A percentile compares a stretch with the other conserved stretches of the same genome.
Conservation (phyloP, 2,329 filamentous ascomycete genomes). For the Hymenoscyphus repandus region DNA sequence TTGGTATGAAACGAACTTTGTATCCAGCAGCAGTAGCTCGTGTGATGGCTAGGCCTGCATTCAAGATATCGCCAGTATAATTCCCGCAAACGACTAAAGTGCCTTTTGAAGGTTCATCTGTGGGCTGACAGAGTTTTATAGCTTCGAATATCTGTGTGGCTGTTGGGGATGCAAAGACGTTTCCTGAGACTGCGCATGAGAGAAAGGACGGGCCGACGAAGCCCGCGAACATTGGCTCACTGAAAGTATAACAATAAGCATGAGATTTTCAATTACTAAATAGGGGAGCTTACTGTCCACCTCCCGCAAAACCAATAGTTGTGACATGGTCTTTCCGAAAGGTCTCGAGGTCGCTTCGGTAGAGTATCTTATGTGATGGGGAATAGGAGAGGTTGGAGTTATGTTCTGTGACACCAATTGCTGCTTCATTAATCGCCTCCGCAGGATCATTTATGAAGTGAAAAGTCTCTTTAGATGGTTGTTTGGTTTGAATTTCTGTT, state of each 20-base stretch:
- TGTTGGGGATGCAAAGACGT: constrained; percentile 37
- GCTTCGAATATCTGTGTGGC: constrained; percentile 37
- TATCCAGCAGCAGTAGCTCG: constrained; percentile 28
- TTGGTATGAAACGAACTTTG: constrained; percentile 21
- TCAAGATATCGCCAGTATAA: constrained; percentile 39
- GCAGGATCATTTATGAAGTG: constrained; percentile 24
- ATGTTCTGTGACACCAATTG: constrained; percentile 21
- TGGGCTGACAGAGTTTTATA: constrained; percentile 20
- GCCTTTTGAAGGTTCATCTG: constrained; percentile 12
- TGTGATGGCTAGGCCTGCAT: constrained; percentile 37
- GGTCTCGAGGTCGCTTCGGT: constrained; percentile 21
- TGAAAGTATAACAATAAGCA: background rate
- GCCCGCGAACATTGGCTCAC: constrained; percentile 36
- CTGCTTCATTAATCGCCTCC: constrained; percentile 25
- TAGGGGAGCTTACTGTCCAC: constrained; percentile 22
- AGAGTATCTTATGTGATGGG: constrained; percentile 23
- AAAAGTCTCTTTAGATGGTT: constrained; percentile 20
- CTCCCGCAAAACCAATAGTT: constrained; percentile 26
- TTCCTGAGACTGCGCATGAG: constrained; percentile 35
- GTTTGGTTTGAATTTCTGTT: constrained; percentile 18
- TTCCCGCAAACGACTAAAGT: constrained; percentile 35
- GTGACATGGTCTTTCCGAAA: constrained; percentile 27
- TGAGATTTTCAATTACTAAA: background rate
- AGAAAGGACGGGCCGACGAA: constrained; percentile 37
- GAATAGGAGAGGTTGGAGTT: constrained; percentile 22